phyloP scores from a whole-genome alignment of 1,139 yeast genomes.

The Scheffersomyces lignicola region DNA sequence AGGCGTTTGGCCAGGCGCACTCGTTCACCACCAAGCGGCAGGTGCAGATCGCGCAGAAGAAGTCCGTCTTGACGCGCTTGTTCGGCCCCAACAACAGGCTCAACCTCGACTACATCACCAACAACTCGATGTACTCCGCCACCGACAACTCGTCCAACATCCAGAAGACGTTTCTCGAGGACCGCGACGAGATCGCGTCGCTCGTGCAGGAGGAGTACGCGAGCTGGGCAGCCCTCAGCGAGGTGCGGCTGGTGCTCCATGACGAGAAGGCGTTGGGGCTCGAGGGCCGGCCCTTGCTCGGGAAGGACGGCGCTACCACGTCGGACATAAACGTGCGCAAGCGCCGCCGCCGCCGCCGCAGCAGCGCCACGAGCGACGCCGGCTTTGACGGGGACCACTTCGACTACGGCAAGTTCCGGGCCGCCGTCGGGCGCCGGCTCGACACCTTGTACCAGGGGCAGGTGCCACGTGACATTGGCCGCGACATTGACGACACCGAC shows the following conservation, averaged over 20 bases:
- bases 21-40: slow-evolving; percentile 39
- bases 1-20: slow-evolving; percentile 33
- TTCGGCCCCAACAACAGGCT: slow-evolving; percentile 42
- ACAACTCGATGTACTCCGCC: slow-evolving; percentile 42
- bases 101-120: slow-evolving; percentile 44
- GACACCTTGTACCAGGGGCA: slow-evolving; percentile 21
- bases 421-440: slow-evolving; percentile 22
- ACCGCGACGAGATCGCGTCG: slow-evolving; percentile 38
- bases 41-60: slow-evolving; percentile 44
- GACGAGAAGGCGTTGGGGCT: background rate
- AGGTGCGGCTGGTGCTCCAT: slow-evolving; percentile 13
- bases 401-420: slow-evolving; percentile 30
- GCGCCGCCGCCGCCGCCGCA: background rate
- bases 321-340: background rate
- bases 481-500: slow-evolving; percentile 14
- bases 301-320: background rate
- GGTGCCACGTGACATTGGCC: slow-evolving; percentile 6
- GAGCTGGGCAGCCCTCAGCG: slow-evolving; percentile 27
- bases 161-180: slow-evolving; percentile 44
- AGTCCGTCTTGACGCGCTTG: slow-evolving; percentile 36
- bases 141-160: slow-evolving; percentile 37
- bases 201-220: slow-evolving; percentile 38
- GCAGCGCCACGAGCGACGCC: background rate
- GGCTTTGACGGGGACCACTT: slow-evolving; percentile 5
- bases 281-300: background rate